A percentile compares a stretch with the other conserved stretches of the same genome.
Conservation (phyloP, 2,329 filamentous ascomycete genomes). For the Colletotrichum sojae region DNA sequence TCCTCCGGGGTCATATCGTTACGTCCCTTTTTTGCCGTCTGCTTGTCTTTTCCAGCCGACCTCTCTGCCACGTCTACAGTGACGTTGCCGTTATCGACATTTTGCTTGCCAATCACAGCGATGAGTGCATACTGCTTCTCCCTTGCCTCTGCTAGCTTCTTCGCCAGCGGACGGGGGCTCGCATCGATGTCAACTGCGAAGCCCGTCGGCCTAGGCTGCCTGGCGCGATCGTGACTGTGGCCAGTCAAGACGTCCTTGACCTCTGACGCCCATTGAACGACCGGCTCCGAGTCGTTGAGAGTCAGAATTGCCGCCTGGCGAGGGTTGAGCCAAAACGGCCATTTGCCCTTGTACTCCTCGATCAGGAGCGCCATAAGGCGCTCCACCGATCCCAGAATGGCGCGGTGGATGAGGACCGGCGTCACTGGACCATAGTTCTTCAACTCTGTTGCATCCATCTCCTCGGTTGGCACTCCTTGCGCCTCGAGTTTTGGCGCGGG, state of each 20-base stretch:
- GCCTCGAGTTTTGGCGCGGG: conserved; percentile 75
- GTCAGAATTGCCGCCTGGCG: conserved; percentile 82
- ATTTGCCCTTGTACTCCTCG: conserved; percentile 84
- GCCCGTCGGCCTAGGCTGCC: conserved; percentile 66
- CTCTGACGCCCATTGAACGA: conserved; percentile 64
- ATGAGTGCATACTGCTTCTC: conserved; percentile 80
- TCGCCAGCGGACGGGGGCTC: conserved; percentile 71
- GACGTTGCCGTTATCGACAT: conserved; percentile 72
- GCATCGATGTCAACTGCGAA: conserved; percentile 80
- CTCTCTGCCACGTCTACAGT: conserved; percentile 54
- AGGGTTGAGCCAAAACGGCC: conserved; percentile 92
- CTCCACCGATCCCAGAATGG: conserved; percentile 87
- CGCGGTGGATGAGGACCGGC: conserved; percentile 88
- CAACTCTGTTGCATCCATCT: conserved; percentile 21
- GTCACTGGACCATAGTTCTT: conserved; percentile 69
- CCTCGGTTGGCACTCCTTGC: conserved; percentile 61
- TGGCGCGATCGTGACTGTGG: conserved; percentile 52
- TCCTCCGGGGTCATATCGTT: conserved; percentile 60
- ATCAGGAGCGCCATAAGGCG: conserved; percentile 88
- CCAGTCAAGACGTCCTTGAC: conserved; percentile 67
- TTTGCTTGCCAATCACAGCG: conserved; percentile 78
- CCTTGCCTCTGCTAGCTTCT: conserved; percentile 82
- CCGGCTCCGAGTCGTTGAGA: conserved; percentile 72
- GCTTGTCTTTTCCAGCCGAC: conserved; percentile 49
- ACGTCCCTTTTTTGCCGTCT: conserved; percentile 45